Evolutionary conservation across 306 rosid species (phyloP), one percentile per base, ranked within the genome.

Genomic region (Casuarina equisetifolia): DNA sequence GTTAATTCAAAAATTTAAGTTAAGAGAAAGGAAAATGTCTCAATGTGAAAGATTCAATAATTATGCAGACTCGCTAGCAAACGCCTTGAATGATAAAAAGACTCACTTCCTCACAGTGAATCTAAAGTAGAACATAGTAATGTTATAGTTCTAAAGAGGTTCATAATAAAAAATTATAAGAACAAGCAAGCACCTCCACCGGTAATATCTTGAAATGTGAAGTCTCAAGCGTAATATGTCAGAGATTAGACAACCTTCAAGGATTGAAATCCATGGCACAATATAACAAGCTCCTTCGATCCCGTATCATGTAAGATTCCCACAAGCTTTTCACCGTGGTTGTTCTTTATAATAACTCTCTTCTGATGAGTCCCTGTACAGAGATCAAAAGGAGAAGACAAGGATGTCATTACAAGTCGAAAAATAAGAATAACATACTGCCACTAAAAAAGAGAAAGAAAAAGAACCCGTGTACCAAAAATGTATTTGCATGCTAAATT

Each of bases 201-300:
- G 32, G 3, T 19, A n/a, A 57, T n/a, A 57, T 57, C 35, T 57
- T 57, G 64, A 57, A 6, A 57, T 57, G 64, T 3, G 32, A 57
- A 6, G 64, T 3, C 36, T 57, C 64, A 57, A 19, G 36, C 20
- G 19, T 57, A 20, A 51, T 64, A 25, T 25, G 32, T 25, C 32
- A 25, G 32, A 25, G 32, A 25, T 25, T 25, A 42, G 39, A 73
- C 2, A 74, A 92, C 98, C 98, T 92, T 94, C 44, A 88, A 86
- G 81, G 98, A 90, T 70, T 85, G 94, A 8, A 94, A 84, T 78
- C 98, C 98, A 78, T 94, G 98, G 86, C 95, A 92, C 38, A 92
- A 39, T 43, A 94, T 84, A 75, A 87, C 92, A 35, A 94, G 91
- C 82, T 79, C 76, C 72, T 78, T 69, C 49, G 97, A 92, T 61